Conservation (phyloP, 2,329 filamentous ascomycete genomes). For the Kalaharituber pfeilii region DNA sequence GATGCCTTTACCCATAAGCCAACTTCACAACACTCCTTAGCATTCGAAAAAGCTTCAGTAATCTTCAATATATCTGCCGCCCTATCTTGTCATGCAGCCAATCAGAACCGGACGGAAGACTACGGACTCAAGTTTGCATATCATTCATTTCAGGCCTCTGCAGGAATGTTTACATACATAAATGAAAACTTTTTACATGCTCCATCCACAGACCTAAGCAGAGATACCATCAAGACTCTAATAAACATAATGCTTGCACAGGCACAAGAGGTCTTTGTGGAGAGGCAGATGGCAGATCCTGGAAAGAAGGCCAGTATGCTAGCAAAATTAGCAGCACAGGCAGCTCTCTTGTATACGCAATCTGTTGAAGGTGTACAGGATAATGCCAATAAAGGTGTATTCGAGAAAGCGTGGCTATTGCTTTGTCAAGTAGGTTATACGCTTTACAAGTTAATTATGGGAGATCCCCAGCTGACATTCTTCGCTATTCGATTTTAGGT, state of each 20-base stretch:
- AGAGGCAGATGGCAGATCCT: slow-evolving; percentile 81
- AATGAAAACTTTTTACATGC: slow-evolving; percentile 98
- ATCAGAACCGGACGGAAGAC: slow-evolving; percentile 84
- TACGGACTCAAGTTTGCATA: slow-evolving; percentile 89
- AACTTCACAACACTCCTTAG: slow-evolving; percentile 90
- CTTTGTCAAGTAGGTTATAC: slow-evolving; percentile 49
- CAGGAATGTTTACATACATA: slow-evolving; percentile 99
- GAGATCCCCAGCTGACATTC: background rate
- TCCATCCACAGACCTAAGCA: slow-evolving; percentile 83
- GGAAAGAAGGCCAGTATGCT: slow-evolving; percentile 74
- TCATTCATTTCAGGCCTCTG: slow-evolving; percentile 93
- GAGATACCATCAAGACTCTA: slow-evolving; percentile 87
- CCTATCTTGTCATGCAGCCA: slow-evolving; percentile 82
- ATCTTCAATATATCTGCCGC: slow-evolving; percentile 99
- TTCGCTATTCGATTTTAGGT: slow-evolving; percentile 30
- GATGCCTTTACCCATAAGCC: slow-evolving; percentile 98
- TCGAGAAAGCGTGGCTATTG: slow-evolving; percentile 83
- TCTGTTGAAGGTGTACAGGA: slow-evolving; percentile 81
- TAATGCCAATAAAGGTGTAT: slow-evolving; percentile 75
- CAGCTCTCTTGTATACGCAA: slow-evolving; percentile 72
- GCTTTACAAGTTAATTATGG: background rate
- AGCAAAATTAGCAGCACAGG: slow-evolving; percentile 84
- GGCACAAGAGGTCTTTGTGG: slow-evolving; percentile 90
- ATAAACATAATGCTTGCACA: slow-evolving; percentile 89
- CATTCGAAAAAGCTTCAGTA: slow-evolving; percentile 96